Percentiles rank a stretch among this genome's conserved stretches.
Conservation (phyloP, 1,284 basidiomycete species). For the Singerocomus inundabilis region DNA sequence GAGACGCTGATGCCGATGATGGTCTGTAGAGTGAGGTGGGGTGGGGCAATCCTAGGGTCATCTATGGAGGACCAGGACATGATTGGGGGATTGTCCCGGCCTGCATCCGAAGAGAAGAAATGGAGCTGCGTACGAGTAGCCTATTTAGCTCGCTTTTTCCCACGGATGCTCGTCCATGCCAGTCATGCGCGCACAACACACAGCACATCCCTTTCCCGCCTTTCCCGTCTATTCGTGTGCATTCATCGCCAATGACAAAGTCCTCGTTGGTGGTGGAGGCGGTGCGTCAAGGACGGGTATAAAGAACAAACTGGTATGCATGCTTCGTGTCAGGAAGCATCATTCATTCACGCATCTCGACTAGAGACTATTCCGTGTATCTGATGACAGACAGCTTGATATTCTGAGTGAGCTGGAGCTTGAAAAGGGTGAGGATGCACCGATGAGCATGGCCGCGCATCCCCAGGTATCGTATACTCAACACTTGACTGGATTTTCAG, state of each 20-base stretch:
- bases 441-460: slow-evolving; percentile 87
- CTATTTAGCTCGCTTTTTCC: slow-evolving; percentile 11
- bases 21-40: slow-evolving; percentile 57
- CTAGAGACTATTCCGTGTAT: slow-evolving; percentile 74
- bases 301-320: slow-evolving; percentile 81
- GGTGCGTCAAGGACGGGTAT: slow-evolving; percentile 80
- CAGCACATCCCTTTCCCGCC: slow-evolving; percentile 66
- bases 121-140: not conserved
- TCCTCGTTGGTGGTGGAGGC: slow-evolving; percentile 90
- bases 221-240: slow-evolving; percentile 88
- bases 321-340: not conserved
- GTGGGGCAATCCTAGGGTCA: slow-evolving; percentile 43
- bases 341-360: slow-evolving; percentile 10
- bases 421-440: slow-evolving; percentile 81
- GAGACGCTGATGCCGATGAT: slow-evolving; percentile 84
- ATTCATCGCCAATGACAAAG: slow-evolving; percentile 71
- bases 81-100: not conserved
- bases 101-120: not conserved
- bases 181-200: slow-evolving; percentile 76
- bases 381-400: slow-evolving; percentile 55
- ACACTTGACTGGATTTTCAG: not conserved
- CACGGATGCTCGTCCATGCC: slow-evolving; percentile 7
- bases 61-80: slow-evolving; percentile 27
- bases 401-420: slow-evolving; percentile 72
- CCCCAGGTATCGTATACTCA: slow-evolving; percentile 45